phyloP scores from a whole-genome alignment of 1,139 yeast genomes.

The Debaryomyces psychrophilus region DNA sequence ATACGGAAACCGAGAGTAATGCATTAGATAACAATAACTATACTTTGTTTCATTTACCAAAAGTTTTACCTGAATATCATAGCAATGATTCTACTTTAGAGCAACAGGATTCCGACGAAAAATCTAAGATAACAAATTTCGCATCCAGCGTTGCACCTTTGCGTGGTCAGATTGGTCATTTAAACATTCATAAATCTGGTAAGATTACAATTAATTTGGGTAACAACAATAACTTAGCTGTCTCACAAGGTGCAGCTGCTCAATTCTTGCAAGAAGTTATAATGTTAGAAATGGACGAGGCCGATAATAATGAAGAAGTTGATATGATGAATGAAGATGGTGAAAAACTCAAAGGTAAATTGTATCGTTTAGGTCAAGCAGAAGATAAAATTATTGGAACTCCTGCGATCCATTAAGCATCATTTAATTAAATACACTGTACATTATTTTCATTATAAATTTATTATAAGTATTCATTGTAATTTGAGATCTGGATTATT shows the following conservation, averaged over 20 bases:
- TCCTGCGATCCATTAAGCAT: slow-evolving; percentile 29
- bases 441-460: slow-evolving; percentile 1
- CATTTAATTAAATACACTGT: slow-evolving; percentile 3
- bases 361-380: slow-evolving; percentile 64
- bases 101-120: slow-evolving; percentile 18
- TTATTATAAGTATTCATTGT: background rate
- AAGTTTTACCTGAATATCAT: slow-evolving; percentile 59
- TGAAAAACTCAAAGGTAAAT: slow-evolving; percentile 41
- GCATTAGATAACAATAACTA: slow-evolving; percentile 27
- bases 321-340: slow-evolving; percentile 42
- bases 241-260: slow-evolving; percentile 72
- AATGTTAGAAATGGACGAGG: slow-evolving; percentile 44
- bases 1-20: slow-evolving; percentile 18
- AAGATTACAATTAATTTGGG: slow-evolving; percentile 76
- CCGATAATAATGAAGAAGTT: slow-evolving; percentile 22
- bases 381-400: slow-evolving; percentile 59
- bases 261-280: slow-evolving; percentile 78
- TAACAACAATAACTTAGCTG: slow-evolving; percentile 62
- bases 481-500: too few species aligned
- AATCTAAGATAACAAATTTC: slow-evolving; percentile 11
- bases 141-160: slow-evolving; percentile 16
- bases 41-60: slow-evolving; percentile 74
- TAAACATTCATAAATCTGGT: slow-evolving; percentile 82
- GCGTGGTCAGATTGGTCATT: slow-evolving; percentile 67
- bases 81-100: slow-evolving; percentile 1